Conservation (phyloP, 2,329 filamentous ascomycete genomes). For the Calonectria montana region DNA sequence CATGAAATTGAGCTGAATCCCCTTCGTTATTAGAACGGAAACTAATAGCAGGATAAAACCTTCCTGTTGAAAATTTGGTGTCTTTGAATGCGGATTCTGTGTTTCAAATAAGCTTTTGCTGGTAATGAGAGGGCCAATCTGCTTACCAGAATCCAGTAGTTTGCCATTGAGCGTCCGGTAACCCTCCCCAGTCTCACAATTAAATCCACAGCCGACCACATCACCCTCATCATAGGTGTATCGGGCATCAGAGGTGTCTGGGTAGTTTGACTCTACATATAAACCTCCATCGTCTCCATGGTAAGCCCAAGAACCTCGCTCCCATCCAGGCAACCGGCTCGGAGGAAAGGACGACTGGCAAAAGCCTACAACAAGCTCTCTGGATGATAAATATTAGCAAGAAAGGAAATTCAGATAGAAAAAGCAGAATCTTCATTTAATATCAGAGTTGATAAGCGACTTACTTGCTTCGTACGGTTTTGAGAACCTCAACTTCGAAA, state of each 20-base stretch:
- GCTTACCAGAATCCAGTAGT: background rate
- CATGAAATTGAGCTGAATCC: background rate
- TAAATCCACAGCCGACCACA: background rate
- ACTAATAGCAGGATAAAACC: background rate
- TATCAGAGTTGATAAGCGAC: too few species aligned
- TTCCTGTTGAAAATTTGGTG: background rate
- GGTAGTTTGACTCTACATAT: background rate
- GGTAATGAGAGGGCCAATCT: background rate
- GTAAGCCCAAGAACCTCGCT: background rate
- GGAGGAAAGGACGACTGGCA: background rate
- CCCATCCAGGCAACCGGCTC: background rate
- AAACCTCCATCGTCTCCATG: background rate
- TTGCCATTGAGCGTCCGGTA: background rate
- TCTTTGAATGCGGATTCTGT: background rate
- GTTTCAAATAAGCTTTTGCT: background rate
- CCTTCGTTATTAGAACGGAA: background rate
- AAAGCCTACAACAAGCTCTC: background rate
- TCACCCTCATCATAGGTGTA: background rate
- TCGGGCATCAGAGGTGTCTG: too few species aligned
- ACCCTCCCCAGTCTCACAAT: background rate
- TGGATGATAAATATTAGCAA: background rate
- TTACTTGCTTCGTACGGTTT: background rate
- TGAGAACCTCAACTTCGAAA: background rate
- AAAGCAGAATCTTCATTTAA: too few species aligned
- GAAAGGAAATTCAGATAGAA: background rate